Evolutionary conservation across 495 filamentous ascomycete species (phyloP), one percentile per base, ranked within the genome.

Genomic region (Emericellopsis terricola): DNA sequence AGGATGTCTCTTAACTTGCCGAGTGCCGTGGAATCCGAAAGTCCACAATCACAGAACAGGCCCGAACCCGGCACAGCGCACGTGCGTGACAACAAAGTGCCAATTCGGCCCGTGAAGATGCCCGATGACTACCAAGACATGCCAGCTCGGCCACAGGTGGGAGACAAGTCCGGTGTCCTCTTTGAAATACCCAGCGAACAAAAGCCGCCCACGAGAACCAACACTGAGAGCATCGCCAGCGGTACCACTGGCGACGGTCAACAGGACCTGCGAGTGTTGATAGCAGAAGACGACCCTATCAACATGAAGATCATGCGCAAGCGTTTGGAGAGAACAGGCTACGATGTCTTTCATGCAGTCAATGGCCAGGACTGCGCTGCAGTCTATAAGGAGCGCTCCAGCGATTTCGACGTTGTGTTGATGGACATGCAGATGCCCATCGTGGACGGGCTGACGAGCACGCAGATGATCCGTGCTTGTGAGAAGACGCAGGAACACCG

Each of bases 391-490:
- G 72, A 76, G 15, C 64, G 69, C 29, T 59, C 68, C 1, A 46
- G 44, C 28, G 49, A 36, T 11, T 91, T 76, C 43, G 85, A 96
- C 51, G 73, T 86, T n/a, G 62, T 96, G 13, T 61, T 96, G 46
- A 96, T 96, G 87, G 87, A 96, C 47, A 84, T 94, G 58, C 85
- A 94, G 77, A 94, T 94, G 86, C 86, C 86, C 9, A 91, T 94
- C 33, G 78, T 86, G 31, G 84, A 93, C 44, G 86, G 86, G 24
- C 68, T 84, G 20, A 68, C 64, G n/a, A 76, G 83, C 4, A 82
- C 85, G 1, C 75, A 78, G 48, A 72, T 78, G 63, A 92, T 94
- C 38, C 72, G 86, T 14, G 64, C 70, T 2, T 69, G 69, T 38
- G 86, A 94, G 44, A 53, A 60, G 9, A 52, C 61, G 14, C 42